phyloP scores from a whole-genome alignment of 768 basidiomycete genomes.

The Leccinum aurantiacum region DNA sequence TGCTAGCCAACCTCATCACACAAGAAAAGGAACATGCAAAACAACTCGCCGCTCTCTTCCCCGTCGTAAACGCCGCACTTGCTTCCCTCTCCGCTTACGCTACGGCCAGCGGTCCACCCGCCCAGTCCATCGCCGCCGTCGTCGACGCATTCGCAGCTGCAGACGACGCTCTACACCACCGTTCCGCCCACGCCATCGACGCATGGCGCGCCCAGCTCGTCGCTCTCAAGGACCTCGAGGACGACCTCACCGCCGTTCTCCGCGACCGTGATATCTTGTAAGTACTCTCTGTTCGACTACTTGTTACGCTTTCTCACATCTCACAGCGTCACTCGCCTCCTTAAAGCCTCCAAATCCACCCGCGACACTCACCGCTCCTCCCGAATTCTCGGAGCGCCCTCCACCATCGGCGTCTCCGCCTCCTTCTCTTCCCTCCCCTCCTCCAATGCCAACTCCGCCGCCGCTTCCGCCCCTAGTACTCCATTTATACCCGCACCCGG shows the following conservation, averaged over 20 bases:
- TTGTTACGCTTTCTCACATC: too few relatives aligned
- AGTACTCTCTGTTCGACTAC: constrained; percentile 27
- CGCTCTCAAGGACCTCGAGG: constrained; percentile 63
- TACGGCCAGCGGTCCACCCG: constrained; percentile 53
- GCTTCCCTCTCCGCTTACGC: constrained; percentile 66
- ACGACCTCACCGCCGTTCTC: constrained; percentile 67
- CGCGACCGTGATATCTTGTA: constrained; percentile 79
- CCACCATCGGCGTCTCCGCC: constrained; percentile 38
- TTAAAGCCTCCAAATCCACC: constrained; percentile 68
- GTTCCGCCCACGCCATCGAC: constrained; percentile 61
- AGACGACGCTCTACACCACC: constrained; percentile 60
- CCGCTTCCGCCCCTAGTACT: too few relatives aligned
- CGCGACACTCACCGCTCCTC: constrained; percentile 40
- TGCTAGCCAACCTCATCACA: constrained; percentile 64
- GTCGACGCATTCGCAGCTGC: constrained; percentile 59
- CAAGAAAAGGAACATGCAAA: constrained; percentile 74
- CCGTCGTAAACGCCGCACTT: constrained; percentile 55
- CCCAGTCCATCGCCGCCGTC: constrained; percentile 38
- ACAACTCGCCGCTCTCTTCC: constrained; percentile 56
- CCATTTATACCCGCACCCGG: constrained; percentile 2
- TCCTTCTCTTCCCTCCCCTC: constrained; percentile 45
- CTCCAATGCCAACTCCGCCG: constrained; percentile 25
- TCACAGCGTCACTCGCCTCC: constrained; percentile 69
- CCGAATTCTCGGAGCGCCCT: constrained; percentile 12
- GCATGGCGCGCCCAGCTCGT: constrained; percentile 63